These are phyloP conservation scores for Magnaporthiopsis incrustans DNA, from an alignment of 2,329 filamentous ascomycete genomes.

Conservation along the genomic window DNA sequence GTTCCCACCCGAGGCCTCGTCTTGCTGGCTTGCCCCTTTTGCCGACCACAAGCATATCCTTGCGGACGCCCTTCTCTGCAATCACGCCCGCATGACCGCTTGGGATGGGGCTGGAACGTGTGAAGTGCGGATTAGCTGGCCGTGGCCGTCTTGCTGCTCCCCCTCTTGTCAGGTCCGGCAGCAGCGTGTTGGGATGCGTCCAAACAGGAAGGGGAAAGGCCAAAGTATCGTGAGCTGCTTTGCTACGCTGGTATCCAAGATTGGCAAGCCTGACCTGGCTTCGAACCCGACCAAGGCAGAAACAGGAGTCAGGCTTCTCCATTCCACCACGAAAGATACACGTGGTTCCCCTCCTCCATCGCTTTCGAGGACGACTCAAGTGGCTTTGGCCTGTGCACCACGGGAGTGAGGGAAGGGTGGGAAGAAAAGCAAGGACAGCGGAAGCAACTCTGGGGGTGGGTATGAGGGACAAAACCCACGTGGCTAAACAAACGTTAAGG, in stretches of 20 bases:
- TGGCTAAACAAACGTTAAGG: background rate
- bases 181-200: background rate
- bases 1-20: background rate
- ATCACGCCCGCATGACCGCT: background rate
- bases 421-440: background rate
- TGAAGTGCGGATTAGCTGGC: background rate
- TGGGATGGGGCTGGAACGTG: background rate
- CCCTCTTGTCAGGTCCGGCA: background rate
- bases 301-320: background rate
- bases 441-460: too few relatives aligned
- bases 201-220: background rate
- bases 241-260: background rate
- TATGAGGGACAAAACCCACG: background rate
- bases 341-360: background rate
- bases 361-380: background rate
- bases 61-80: background rate
- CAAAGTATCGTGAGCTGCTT: background rate
- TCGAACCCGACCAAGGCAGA: background rate
- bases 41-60: too few relatives aligned
- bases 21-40: background rate
- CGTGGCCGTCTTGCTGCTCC: background rate
- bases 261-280: background rate
- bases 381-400: background rate
- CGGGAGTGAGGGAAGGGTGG: background rate
- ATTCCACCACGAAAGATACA: background rate